These are phyloP conservation scores for Neonectria neomacrospora DNA, from an alignment of 2,329 filamentous ascomycete species.

Conservation along the genomic window DNA sequence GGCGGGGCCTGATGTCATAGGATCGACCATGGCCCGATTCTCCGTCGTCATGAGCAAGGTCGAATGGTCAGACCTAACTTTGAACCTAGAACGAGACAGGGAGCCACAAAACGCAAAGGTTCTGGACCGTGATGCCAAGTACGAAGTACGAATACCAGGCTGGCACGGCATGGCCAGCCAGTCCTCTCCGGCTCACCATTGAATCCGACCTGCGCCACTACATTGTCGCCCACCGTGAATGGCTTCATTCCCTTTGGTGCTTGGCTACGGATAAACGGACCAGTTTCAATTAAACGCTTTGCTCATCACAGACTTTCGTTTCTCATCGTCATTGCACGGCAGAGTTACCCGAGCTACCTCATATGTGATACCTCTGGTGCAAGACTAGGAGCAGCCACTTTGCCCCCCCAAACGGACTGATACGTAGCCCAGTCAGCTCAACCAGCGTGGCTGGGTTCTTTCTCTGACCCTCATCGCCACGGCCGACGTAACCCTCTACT, in stretches of 20 bases:
- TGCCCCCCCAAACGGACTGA: background rate
- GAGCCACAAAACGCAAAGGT: background rate
- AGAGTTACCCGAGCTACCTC: background rate
- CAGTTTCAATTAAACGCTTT: background rate
- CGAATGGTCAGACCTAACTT: background rate
- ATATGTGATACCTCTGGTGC: constrained; percentile 1
- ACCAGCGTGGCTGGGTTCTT: constrained; percentile 23
- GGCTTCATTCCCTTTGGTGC: background rate
- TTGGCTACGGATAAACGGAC: background rate
- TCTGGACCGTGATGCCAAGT: background rate
- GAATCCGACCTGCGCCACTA: constrained; percentile 6
- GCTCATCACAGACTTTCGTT: background rate
- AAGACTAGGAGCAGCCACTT: constrained; percentile 11
- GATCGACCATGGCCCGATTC: constrained; percentile 33
- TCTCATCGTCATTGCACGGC: background rate
- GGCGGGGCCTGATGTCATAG: constrained; percentile 42
- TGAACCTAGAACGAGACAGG: background rate
- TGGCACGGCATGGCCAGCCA: background rate
- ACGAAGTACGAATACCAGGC: background rate
- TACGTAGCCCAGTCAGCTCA: constrained; percentile 7
- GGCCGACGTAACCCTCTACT: background rate
- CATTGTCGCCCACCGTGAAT: background rate
- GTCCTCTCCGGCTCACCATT: background rate
- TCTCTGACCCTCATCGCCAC: constrained; percentile 10
- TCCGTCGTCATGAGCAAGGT: constrained; percentile 7